Evolutionary conservation across 192 early-diverging fungal genomes (phyloP).

Genomic region (Jimgerdemannia flammicorona): DNA sequence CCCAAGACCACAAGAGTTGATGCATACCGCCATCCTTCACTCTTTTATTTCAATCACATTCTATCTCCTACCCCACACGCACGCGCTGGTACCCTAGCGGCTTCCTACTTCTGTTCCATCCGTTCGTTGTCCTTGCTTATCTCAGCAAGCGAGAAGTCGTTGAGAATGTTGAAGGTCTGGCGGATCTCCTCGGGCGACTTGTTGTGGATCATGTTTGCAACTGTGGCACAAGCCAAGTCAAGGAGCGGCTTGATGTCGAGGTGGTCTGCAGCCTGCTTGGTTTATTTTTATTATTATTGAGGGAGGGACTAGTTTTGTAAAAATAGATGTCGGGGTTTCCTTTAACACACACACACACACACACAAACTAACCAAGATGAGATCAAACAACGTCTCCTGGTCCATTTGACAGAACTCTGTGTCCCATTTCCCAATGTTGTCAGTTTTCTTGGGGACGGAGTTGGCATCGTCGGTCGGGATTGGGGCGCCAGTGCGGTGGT

Average conservation of each 20-base stretch:
- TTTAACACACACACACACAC: not conserved
- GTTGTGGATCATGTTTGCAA: slow-evolving; percentile 90
- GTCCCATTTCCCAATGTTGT: slow-evolving; percentile 88
- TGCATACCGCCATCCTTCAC: too few relatives aligned
- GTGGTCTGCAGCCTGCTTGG: slow-evolving; percentile 73
- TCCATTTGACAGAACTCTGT: slow-evolving; percentile 88
- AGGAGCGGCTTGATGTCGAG: slow-evolving; percentile 69
- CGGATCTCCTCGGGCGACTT: slow-evolving; percentile 89
- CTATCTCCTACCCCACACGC: too few relatives aligned
- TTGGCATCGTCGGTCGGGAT: slow-evolving; percentile 42
- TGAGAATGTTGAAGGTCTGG: slow-evolving; percentile 61
- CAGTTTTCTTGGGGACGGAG: slow-evolving; percentile 44
- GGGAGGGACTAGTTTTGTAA: not conserved
- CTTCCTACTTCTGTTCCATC: slow-evolving; percentile 49
- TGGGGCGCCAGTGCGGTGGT: slow-evolving; percentile 60
- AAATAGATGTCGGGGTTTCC: not conserved
- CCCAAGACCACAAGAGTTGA: too few relatives aligned
- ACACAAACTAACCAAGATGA: slow-evolving; percentile 60
- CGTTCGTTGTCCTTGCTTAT: slow-evolving; percentile 61
- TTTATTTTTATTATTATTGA: not conserved
- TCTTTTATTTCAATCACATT: too few relatives aligned
- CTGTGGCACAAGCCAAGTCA: slow-evolving; percentile 74
- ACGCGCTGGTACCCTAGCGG: too few relatives aligned
- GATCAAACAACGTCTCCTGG: slow-evolving; percentile 90
- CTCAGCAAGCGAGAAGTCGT: slow-evolving; percentile 71